phyloP scores from a whole-genome alignment of 1,139 yeast genomes.

The Blastobotrys indianensis region DNA sequence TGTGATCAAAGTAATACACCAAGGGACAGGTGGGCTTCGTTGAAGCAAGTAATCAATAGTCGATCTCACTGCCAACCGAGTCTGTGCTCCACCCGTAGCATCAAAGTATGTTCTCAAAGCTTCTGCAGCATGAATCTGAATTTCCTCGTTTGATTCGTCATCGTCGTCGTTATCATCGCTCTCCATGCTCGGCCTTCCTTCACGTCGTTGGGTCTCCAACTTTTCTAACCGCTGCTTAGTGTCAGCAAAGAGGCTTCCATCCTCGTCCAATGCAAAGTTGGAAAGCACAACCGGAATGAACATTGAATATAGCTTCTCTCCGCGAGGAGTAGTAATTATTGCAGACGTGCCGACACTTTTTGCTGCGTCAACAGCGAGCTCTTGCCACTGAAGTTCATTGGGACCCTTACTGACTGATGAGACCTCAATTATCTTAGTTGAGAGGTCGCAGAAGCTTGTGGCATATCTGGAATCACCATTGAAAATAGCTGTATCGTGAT shows the following conservation, averaged over 20 bases:
- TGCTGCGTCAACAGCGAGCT: constrained; percentile 44
- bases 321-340: constrained; percentile 39
- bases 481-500: constrained; percentile 63
- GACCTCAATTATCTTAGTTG: constrained; percentile 22
- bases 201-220: constrained; percentile 6
- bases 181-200: constrained; percentile 3
- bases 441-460: constrained; percentile 42
- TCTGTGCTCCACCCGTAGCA: constrained; percentile 34
- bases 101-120: constrained; percentile 38
- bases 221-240: constrained; percentile 9
- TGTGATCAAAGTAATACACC: constrained; percentile 58
- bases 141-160: constrained; percentile 10
- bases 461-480: constrained; percentile 66
- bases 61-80: constrained; percentile 34
- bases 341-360: constrained; percentile 42
- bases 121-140: constrained; percentile 21
- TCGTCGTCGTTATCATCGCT: constrained; percentile 2
- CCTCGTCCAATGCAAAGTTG: constrained; percentile 18
- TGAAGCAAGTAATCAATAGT: constrained; percentile 32
- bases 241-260: constrained; percentile 11
- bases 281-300: constrained; percentile 41
- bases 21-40: constrained; percentile 30
- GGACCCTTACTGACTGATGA: constrained; percentile 29
- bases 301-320: constrained; percentile 37
- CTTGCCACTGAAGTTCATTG: constrained; percentile 45